phyloP scores from a whole-genome alignment of 495 filamentous ascomycete genomes.

The Trichoderma virens region DNA sequence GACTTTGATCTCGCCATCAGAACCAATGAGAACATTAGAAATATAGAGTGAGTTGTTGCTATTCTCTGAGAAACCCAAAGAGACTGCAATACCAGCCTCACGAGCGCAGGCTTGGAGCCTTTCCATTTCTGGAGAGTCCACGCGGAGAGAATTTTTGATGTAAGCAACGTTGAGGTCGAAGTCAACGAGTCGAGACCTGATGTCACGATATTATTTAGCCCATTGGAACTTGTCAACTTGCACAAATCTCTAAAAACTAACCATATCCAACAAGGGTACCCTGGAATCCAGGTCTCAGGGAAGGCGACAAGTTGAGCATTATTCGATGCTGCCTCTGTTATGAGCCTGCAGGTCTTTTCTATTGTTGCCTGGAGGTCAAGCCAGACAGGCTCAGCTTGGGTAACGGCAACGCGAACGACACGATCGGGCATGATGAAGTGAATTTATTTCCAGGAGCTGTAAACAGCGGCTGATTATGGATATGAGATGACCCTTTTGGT shows the following conservation, averaged over 20 bases:
- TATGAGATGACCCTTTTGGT: neutral
- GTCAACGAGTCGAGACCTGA: neutral
- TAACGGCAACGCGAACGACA: constrained; percentile 34
- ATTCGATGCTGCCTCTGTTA: constrained; percentile 43
- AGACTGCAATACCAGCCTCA: constrained; percentile 38
- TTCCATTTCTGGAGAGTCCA: constrained; percentile 41
- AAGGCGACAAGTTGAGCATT: constrained; percentile 47
- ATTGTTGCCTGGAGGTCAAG: constrained; percentile 43
- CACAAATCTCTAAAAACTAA: no score
- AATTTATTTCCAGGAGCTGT: neutral
- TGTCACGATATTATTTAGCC: neutral
- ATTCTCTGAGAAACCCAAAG: constrained; percentile 48
- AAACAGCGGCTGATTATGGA: neutral
- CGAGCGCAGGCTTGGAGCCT: constrained; percentile 33
- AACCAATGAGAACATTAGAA: constrained; percentile 44
- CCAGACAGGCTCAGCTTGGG: constrained; percentile 48
- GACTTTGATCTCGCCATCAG: constrained; percentile 36
- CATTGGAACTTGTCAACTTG: no score
- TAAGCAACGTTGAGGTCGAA: neutral
- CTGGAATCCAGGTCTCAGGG: constrained; percentile 48
- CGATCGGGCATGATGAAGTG: neutral
- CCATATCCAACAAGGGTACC: constrained; percentile 55
- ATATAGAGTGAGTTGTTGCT: constrained; percentile 45
- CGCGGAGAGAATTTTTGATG: constrained; percentile 33
- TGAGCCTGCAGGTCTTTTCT: constrained; percentile 43